Percentiles rank a stretch among this genome's conserved stretches.
phyloP scores from a whole-genome alignment of 768 basidiomycete genomes.

The Mycena venus region DNA sequence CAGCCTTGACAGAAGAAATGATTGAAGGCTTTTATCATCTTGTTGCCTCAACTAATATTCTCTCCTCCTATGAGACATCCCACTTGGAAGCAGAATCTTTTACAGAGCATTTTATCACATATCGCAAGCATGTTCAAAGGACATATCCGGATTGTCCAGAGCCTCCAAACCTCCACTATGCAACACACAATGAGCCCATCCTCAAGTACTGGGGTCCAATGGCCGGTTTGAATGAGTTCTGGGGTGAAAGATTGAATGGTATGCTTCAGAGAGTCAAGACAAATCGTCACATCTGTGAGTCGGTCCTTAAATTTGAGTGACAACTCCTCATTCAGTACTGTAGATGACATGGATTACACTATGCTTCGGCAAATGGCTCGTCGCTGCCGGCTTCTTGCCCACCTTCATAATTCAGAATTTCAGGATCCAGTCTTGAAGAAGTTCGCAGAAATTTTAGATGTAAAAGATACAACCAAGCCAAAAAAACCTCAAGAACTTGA shows the following conservation, averaged over 20 bases:
- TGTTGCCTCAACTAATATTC: conserved; percentile 27
- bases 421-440: background rate
- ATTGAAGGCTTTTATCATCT: conserved; percentile 24
- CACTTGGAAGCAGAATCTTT: conserved; percentile 16
- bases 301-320: background rate
- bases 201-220: conserved; percentile 33
- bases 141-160: conserved; percentile 1
- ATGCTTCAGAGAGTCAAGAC: conserved; percentile 21
- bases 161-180: conserved; percentile 30
- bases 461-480: background rate
- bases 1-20: background rate
- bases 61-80: conserved; percentile 20
- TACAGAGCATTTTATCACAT: conserved; percentile 15
- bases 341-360: conserved; percentile 14
- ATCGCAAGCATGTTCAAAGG: conserved; percentile 1
- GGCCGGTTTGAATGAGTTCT: conserved; percentile 26
- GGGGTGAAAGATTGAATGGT: conserved; percentile 30
- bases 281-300: conserved; percentile 19
- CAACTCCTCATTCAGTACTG: background rate
- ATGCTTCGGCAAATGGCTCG: conserved; percentile 16
- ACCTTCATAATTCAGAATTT: conserved; percentile 10
- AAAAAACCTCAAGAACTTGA: background rate
- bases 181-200: conserved; percentile 20
- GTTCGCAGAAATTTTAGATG: background rate
- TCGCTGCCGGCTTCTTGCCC: background rate